These are phyloP conservation scores for Paulownia fortunei DNA, from an alignment of 257 asterid genomes.

Conservation along the genomic window DNA sequence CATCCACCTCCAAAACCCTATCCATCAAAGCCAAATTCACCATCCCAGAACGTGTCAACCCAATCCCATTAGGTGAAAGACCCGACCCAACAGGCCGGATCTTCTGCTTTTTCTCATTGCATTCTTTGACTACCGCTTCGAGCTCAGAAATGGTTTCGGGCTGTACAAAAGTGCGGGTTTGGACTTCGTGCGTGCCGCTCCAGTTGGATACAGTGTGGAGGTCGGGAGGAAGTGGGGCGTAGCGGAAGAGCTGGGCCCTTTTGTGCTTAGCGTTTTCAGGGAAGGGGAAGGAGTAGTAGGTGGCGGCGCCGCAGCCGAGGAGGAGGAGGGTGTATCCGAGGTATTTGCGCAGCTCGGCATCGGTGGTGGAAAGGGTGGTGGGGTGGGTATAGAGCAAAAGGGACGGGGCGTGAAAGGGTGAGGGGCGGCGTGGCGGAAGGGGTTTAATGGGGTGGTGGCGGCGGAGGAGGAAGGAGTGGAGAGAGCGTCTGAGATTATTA, in stretches of 20 bases:
- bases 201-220: constrained; percentile 92
- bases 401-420: constrained; percentile 39
- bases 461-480: constrained; percentile 50
- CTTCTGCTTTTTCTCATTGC: constrained; percentile 66
- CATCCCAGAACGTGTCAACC: constrained; percentile 84
- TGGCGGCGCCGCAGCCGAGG: constrained; percentile 81
- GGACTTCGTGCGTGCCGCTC: constrained; percentile 98
- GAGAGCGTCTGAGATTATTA: constrained; percentile 52
- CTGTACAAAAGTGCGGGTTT: constrained; percentile 81
- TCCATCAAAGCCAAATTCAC: constrained; percentile 96
- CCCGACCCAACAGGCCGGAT: constrained; percentile 96
- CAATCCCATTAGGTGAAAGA: constrained; percentile 91
- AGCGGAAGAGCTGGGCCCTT: constrained; percentile 85
- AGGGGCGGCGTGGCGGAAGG: constrained; percentile 28
- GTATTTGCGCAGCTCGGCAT: constrained; percentile 85
- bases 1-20: constrained; percentile 87
- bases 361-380: constrained; percentile 55
- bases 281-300: constrained; percentile 91
- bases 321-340: constrained; percentile 80
- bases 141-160: constrained; percentile 72
- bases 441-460: constrained; percentile 29
- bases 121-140: constrained; percentile 61
- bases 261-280: constrained; percentile 81
- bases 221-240: constrained; percentile 90
- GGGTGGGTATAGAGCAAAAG: constrained; percentile 45